Evolutionary conservation across 495 filamentous ascomycete species (phyloP).

Genomic region (Penicillium silybi): DNA sequence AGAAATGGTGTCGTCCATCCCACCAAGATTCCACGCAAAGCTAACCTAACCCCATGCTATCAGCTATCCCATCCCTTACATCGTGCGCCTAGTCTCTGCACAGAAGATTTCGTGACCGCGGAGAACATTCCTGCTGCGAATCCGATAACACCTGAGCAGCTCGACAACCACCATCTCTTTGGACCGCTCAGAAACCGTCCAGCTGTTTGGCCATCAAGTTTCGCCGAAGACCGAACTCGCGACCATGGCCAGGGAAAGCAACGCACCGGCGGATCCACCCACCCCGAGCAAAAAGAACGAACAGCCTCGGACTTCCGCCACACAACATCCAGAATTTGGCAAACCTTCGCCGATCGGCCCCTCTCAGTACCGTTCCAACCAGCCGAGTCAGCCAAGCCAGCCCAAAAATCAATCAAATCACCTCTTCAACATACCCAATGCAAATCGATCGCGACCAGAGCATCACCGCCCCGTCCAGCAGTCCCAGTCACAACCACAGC

Average conservation of each 20-base stretch:
- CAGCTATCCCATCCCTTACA: neutral
- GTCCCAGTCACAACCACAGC: neutral
- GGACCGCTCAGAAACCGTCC: neutral
- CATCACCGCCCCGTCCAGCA: conserved; percentile 38
- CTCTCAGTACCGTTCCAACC: conserved; percentile 30
- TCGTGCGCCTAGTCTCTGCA: neutral
- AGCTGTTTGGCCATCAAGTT: neutral
- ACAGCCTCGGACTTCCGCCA: conserved; percentile 19
- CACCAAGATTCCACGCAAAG: neutral
- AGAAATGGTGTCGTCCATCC: neutral
- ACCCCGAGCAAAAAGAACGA: conserved; percentile 31
- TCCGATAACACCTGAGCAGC: neutral
- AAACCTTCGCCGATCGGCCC: conserved; percentile 52
- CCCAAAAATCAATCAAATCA: conserved; percentile 33
- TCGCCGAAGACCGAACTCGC: neutral
- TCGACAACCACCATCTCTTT: neutral
- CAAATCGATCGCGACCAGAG: conserved; percentile 43
- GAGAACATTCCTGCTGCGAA: neutral
- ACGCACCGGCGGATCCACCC: conserved; percentile 30
- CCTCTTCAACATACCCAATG: conserved; percentile 51
- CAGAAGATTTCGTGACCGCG: neutral
- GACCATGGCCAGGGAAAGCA: conserved; percentile 44
- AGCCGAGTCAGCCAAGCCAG: conserved; percentile 35
- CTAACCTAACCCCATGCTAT: neutral
- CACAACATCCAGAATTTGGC: conserved; percentile 54